These are phyloP conservation scores for Alternaria sp. DNA, from an alignment of 2,329 filamentous ascomycete genomes.

Conservation along the genomic window DNA sequence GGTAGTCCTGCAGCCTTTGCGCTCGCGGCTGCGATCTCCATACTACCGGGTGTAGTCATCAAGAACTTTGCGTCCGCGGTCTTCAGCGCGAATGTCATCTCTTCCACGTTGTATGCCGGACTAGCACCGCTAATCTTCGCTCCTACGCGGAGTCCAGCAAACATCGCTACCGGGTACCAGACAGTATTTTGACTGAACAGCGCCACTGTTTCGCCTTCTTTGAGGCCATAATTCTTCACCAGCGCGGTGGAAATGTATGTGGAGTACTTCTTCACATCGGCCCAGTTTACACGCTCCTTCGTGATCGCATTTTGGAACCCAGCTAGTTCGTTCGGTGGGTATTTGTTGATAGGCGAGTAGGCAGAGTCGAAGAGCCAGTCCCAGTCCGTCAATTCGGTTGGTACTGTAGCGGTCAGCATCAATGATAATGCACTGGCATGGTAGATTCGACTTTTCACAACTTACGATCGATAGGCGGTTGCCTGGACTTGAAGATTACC, in stretches of 20 bases:
- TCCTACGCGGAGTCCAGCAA: constrained; percentile 60
- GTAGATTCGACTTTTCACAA: not conserved
- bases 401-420: constrained; percentile 51
- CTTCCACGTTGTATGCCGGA: constrained; percentile 70
- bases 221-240: constrained; percentile 61
- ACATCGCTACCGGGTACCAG: constrained; percentile 71
- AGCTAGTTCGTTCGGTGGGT: constrained; percentile 50
- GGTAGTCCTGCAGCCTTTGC: constrained; percentile 62
- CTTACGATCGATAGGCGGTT: constrained; percentile 51
- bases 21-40: constrained; percentile 62
- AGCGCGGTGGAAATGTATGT: constrained; percentile 67
- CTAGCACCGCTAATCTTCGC: constrained; percentile 67
- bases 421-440: not conserved
- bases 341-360: constrained; percentile 57
- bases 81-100: constrained; percentile 70
- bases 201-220: constrained; percentile 62
- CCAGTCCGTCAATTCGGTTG: constrained; percentile 63
- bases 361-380: constrained; percentile 66
- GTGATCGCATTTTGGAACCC: constrained; percentile 66
- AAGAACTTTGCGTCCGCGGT: constrained; percentile 64
- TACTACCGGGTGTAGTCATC: constrained; percentile 62
- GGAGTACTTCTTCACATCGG: constrained; percentile 63
- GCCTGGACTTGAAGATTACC: constrained; percentile 51
- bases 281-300: constrained; percentile 63
- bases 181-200: constrained; percentile 70